phyloP scores from a whole-genome alignment of 495 filamentous ascomycete species.

The Recurvomyces mirabilis region DNA sequence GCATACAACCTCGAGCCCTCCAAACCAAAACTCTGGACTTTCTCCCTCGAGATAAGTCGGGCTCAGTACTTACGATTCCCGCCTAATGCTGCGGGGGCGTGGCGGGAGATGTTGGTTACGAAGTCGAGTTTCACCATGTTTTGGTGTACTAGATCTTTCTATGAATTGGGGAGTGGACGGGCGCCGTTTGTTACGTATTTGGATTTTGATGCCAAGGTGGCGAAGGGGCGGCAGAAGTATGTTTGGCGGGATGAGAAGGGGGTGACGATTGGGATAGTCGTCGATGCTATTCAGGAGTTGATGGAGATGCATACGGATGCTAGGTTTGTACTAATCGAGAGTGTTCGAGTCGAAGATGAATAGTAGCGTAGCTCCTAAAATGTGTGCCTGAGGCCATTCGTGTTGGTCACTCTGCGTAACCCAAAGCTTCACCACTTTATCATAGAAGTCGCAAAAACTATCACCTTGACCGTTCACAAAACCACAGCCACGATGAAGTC shows the following conservation, averaged over 20 bases:
- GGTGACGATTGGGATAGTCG: not conserved
- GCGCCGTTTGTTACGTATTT: constrained; percentile 3
- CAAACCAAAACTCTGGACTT: not conserved
- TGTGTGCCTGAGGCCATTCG: no score
- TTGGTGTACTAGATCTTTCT: constrained; percentile 1
- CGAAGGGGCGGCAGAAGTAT: not conserved
- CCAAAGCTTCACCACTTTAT: no score
- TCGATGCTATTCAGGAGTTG: not conserved
- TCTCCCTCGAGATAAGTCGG: not conserved
- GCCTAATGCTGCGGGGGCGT: not conserved
- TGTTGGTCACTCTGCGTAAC: no score
- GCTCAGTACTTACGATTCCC: not conserved
- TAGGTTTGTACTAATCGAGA: constrained; percentile 1
- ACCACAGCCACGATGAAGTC: no score
- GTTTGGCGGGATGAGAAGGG: not conserved
- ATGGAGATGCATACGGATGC: not conserved
- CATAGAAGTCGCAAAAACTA: no score
- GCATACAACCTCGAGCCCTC: not conserved
- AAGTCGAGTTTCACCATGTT: not conserved
- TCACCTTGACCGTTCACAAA: no score
- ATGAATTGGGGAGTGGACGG: constrained; percentile 1
- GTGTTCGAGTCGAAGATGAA: not conserved
- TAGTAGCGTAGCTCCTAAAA: no score
- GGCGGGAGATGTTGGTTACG: not conserved
- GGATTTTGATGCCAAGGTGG: not conserved